Evolutionary conservation across 2,329 filamentous ascomycete species (phyloP).

Genomic region (Xylariales sp.): DNA sequence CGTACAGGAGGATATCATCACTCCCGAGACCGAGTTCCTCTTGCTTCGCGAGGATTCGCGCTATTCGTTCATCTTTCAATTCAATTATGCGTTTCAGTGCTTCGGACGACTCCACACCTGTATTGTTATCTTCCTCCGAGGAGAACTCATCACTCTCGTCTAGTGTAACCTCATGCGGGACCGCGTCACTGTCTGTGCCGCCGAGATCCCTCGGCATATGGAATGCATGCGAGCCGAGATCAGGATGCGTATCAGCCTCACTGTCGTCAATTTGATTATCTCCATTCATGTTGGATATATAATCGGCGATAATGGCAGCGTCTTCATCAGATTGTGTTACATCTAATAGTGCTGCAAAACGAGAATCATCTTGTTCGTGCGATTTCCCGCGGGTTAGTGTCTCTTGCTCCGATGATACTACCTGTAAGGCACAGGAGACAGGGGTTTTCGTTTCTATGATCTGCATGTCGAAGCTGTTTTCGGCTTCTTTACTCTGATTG

Average conservation of each 20-base stretch:
- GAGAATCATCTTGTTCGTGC: background rate
- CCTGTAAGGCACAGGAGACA: background rate
- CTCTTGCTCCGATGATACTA: too few relatives aligned
- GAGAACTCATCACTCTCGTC: slow-evolving; percentile 33
- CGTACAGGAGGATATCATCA: slow-evolving; percentile 54
- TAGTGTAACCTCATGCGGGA: slow-evolving; percentile 21
- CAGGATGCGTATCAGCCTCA: slow-evolving; percentile 11
- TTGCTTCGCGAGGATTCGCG: slow-evolving; percentile 56
- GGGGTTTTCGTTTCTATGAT: slow-evolving; percentile 16
- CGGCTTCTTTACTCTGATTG: slow-evolving; percentile 12
- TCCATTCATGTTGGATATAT: slow-evolving; percentile 60
- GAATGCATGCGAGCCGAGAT: slow-evolving; percentile 19
- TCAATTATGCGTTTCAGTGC: slow-evolving; percentile 21
- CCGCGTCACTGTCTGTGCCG: slow-evolving; percentile 35
- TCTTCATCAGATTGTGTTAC: slow-evolving; percentile 32
- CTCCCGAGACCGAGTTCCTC: slow-evolving; percentile 59
- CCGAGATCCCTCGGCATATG: slow-evolving; percentile 35
- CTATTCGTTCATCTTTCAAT: slow-evolving; percentile 58
- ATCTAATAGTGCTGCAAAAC: slow-evolving; percentile 3
- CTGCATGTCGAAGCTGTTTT: slow-evolving; percentile 28
- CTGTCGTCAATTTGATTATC: slow-evolving; percentile 22
- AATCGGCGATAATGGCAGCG: slow-evolving; percentile 61
- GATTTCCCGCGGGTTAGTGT: background rate
- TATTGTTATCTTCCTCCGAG: slow-evolving; percentile 33
- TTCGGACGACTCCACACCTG: slow-evolving; percentile 9